Conservation (phyloP, 495 filamentous ascomycete species). For the Trichoderma gamsii region DNA sequence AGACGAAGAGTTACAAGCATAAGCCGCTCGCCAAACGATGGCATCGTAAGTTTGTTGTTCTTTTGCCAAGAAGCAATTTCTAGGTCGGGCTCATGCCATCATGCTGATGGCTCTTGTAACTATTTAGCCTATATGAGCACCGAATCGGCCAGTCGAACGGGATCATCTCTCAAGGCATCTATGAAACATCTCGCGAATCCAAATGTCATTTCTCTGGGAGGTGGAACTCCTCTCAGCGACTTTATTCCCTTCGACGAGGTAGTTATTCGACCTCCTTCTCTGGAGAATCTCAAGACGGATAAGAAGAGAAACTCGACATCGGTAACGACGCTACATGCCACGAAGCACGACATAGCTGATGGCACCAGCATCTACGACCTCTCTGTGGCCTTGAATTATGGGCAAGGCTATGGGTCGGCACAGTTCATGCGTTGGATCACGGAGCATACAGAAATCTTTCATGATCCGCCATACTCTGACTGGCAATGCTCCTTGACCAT, state of each 20-base stretch:
- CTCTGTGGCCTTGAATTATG: background rate
- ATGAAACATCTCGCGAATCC: background rate
- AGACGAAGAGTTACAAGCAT: background rate
- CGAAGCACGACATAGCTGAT: conserved; percentile 2
- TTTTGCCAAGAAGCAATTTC: background rate
- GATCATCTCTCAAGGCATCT: background rate
- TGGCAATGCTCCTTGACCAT: conserved; percentile 10
- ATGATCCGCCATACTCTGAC: conserved; percentile 3
- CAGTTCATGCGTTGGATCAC: conserved; percentile 6
- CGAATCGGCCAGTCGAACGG: background rate
- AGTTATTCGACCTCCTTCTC: background rate
- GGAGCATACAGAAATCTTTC: background rate
- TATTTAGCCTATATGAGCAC: conserved; percentile 1
- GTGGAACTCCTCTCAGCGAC: background rate
- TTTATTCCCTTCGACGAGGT: background rate
- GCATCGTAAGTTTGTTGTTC: background rate
- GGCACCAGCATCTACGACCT: background rate
- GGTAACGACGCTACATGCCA: background rate
- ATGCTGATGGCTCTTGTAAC: background rate
- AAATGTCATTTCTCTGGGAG: background rate
- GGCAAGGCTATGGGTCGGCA: background rate
- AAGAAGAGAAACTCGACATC: background rate
- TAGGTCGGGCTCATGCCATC: background rate
- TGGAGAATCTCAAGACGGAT: background rate
- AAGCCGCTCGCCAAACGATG: background rate